A percentile compares a stretch with the other conserved stretches of the same genome.
Evolutionary conservation across 305 asterid species (phyloP).

Genomic region (Stenogyne calaminthoides): DNA sequence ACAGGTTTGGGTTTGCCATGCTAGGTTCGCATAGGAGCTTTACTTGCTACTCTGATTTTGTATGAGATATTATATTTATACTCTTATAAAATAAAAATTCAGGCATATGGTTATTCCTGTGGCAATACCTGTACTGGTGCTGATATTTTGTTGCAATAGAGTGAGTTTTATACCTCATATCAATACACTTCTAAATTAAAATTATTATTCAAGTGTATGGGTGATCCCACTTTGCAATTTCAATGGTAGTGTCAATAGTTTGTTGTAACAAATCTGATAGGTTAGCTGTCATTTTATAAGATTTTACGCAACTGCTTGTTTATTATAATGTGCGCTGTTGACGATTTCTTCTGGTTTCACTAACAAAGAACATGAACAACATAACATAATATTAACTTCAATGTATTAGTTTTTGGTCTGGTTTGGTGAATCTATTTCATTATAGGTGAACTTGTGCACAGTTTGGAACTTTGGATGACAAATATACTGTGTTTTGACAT

Average conservation of each 20-base stretch:
- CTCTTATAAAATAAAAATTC: neutral
- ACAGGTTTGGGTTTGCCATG: conserved; percentile 56
- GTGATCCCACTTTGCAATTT: conserved; percentile 1
- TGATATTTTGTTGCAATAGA: neutral
- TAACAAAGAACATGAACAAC: too few relatives aligned
- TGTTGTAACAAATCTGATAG: conserved; percentile 5
- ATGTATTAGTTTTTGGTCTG: conserved; percentile 5
- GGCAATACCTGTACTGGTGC: neutral
- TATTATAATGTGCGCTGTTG: neutral
- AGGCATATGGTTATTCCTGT: neutral
- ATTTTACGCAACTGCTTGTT: neutral
- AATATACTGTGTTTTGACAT: conserved; percentile 5
- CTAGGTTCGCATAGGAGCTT: conserved; percentile 12
- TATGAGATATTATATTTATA: neutral
- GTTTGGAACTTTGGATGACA: conserved; percentile 14
- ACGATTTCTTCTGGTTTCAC: neutral
- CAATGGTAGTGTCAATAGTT: neutral
- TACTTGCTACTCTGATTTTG: conserved; percentile 16
- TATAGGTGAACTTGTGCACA: conserved; percentile 8
- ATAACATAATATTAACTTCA: neutral
- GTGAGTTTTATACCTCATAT: neutral
- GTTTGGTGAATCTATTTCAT: conserved; percentile 17
- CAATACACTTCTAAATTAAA: neutral
- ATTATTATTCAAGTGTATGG: neutral
- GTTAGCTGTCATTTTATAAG: neutral